These are phyloP conservation scores for Russula olivacea DNA, from an alignment of 768 basidiomycete genomes.

Conservation along the genomic window DNA sequence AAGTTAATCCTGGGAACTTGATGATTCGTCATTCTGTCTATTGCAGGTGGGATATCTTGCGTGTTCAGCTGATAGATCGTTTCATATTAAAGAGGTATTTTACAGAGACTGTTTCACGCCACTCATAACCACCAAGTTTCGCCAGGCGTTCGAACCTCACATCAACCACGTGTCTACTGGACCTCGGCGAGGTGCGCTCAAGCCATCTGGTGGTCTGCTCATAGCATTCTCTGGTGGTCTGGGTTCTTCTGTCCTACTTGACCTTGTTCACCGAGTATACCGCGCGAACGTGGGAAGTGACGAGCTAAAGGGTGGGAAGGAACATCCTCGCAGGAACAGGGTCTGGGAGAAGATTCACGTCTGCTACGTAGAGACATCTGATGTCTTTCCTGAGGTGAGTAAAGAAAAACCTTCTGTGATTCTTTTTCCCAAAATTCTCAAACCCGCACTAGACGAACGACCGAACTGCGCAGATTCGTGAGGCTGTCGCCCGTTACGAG, in stretches of 20 bases:
- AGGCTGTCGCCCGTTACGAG: conserved; percentile 43
- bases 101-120: conserved; percentile 61
- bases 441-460: conserved; percentile 43
- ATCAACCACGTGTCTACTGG: conserved; percentile 53
- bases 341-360: conserved; percentile 59
- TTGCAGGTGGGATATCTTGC: conserved; percentile 56
- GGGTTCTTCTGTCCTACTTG: conserved; percentile 65
- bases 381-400: conserved; percentile 56
- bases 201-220: conserved; percentile 61
- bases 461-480: conserved; percentile 46
- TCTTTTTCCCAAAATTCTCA: background rate
- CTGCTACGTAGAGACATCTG: conserved; percentile 67
- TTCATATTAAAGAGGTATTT: background rate
- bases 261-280: conserved; percentile 58
- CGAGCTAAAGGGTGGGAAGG: conserved; percentile 46
- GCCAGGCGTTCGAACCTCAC: conserved; percentile 55
- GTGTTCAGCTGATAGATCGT: conserved; percentile 2
- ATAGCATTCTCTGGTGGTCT: conserved; percentile 76
- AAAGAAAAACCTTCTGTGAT: conserved; percentile 28
- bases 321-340: conserved; percentile 56
- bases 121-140: conserved; percentile 57
- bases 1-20: conserved; percentile 54
- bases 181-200: conserved; percentile 52
- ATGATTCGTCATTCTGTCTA: conserved; percentile 78
- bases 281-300: conserved; percentile 34